phyloP scores from a whole-genome alignment of 345 rosid genomes.

The Populus alba region DNA sequence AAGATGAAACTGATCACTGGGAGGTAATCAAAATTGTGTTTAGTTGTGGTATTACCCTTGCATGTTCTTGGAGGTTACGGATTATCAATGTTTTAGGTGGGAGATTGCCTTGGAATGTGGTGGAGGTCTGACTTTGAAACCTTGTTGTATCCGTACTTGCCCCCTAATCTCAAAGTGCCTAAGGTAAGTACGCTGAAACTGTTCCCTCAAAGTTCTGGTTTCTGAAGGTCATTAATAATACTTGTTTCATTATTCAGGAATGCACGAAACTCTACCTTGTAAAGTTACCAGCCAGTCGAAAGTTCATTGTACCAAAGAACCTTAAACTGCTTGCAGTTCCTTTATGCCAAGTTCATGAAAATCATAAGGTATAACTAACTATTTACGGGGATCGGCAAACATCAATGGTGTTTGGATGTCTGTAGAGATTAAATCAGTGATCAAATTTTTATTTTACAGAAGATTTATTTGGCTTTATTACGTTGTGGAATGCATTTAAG shows the following conservation, averaged over 20 bases:
- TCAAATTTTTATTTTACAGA: neutral
- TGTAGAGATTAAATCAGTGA: neutral
- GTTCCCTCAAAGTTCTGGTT: conserved; percentile 1
- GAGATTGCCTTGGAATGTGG: conserved; percentile 87
- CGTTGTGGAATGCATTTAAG: neutral
- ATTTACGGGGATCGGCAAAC: neutral
- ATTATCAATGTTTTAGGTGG: conserved; percentile 39
- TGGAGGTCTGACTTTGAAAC: conserved; percentile 86
- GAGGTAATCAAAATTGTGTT: conserved; percentile 44
- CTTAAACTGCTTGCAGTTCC: conserved; percentile 85
- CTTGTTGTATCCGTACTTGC: conserved; percentile 53
- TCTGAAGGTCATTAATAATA: neutral
- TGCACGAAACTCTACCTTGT: conserved; percentile 78
- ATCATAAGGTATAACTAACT: conserved; percentile 49
- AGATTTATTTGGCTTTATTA: neutral
- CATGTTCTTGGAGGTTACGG: conserved; percentile 7
- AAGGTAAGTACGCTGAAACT: conserved; percentile 47
- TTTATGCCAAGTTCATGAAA: conserved; percentile 65
- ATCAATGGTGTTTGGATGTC: neutral
- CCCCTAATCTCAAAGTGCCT: conserved; percentile 57
- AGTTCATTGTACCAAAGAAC: conserved; percentile 72
- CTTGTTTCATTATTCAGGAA: conserved; percentile 41
- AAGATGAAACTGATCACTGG: conserved; percentile 45
- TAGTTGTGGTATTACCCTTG: neutral
- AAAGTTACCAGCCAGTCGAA: conserved; percentile 51